These are phyloP conservation scores for Vinca minor DNA, from an alignment of 257 asterid genomes.

Conservation along the genomic window DNA sequence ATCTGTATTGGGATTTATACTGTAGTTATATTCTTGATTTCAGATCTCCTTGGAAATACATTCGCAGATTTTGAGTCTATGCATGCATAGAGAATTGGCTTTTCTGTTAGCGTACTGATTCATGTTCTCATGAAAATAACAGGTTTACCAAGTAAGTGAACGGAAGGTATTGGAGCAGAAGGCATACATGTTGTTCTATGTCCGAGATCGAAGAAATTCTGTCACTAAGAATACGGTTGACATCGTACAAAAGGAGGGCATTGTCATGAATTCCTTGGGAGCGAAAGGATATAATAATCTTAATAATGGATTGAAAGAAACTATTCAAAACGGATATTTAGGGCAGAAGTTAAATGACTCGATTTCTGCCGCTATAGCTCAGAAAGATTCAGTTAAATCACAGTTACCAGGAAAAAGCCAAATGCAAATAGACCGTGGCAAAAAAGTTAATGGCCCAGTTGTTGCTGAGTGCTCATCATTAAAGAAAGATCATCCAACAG, in stretches of 20 bases:
- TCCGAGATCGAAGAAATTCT: slow-evolving; percentile 49
- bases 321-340: slow-evolving; percentile 25
- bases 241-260: slow-evolving; percentile 35
- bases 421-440: slow-evolving; percentile 15
- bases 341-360: slow-evolving; percentile 28
- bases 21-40: no score
- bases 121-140: slow-evolving; percentile 16
- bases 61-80: background rate
- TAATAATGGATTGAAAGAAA: slow-evolving; percentile 30
- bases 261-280: slow-evolving; percentile 34
- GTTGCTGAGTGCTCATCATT: slow-evolving; percentile 18
- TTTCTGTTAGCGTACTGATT: slow-evolving; percentile 1
- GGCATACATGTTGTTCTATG: slow-evolving; percentile 95
- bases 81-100: background rate
- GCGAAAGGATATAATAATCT: slow-evolving; percentile 31
- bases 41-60: background rate
- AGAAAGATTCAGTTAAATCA: slow-evolving; percentile 21
- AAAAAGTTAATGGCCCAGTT: slow-evolving; percentile 19
- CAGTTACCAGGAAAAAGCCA: slow-evolving; percentile 21
- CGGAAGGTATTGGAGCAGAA: slow-evolving; percentile 76
- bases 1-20: no score
- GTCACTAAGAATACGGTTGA: slow-evolving; percentile 38
- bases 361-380: slow-evolving; percentile 26
- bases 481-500: slow-evolving; percentile 24
- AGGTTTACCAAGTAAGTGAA: slow-evolving; percentile 87